Evolutionary conservation across 2,329 filamentous ascomycete genomes (phyloP), one percentile per base, ranked within the genome.

Genomic region (Alternaria gaisen): DNA sequence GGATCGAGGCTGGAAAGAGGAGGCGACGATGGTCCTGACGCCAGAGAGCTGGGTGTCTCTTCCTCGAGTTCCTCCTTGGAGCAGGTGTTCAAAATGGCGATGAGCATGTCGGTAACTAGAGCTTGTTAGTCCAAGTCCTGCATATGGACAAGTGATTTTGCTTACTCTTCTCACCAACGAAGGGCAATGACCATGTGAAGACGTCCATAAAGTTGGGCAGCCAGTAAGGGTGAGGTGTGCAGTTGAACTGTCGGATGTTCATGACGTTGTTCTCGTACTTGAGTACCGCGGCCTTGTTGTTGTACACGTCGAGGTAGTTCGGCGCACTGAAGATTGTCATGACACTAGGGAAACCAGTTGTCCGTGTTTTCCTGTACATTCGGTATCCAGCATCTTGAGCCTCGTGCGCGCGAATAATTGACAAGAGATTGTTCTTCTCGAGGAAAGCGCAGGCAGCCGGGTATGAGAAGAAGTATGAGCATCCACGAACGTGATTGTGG

Each of bases 211-310:
- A 99, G 84, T 99, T 99, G 56, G 95, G 95, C 50, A 99, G 87
- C 95, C 95, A 99, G 85, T 99, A 99, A 7, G 95, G 95, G 80
- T 99, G 95, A 34, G 95, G 95, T 22, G 95, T 98, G 87, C 94
- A 99, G 85, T 99, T 99, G 84, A 99, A 99, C 81, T 99, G 95
- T 61, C 95, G 89, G 77, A 99, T 99, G 84, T 99, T 99, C 95
- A 99, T 99, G 63, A 99, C 95, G 76, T 99, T 99, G 82, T 99
- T 99, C 83, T 99, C 95, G 79, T 99, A 99, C 83, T 99, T 99
- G 73, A 99, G 85, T 41, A 99, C 95, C 0, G 95, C 95, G 2
- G 95, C 95, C 85, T 99, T 99, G 86, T 99, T 99, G 88, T 99
- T 99, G 83, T 99, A 99, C 38, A 99, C 94, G 75, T 99, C 95